phyloP scores from a whole-genome alignment of 139 green algal species.

The Micractinium conductrix region DNA sequence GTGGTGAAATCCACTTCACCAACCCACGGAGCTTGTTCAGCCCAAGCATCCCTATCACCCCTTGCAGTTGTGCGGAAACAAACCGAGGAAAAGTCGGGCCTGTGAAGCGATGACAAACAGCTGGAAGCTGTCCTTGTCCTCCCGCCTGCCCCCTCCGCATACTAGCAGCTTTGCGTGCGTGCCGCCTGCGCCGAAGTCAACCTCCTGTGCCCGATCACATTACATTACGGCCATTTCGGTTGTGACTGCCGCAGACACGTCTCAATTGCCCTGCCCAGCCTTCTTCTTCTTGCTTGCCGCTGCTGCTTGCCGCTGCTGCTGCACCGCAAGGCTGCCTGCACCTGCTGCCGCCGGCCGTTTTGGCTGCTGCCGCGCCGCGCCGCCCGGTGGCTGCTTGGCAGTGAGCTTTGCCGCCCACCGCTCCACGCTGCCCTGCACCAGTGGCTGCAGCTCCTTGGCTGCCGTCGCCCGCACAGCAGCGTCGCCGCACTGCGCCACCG shows the following conservation, averaged over 20 bases:
- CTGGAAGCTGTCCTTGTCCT: not conserved
- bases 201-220: too few relatives aligned
- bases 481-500: slow-evolving; percentile 57
- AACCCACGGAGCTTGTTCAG: too few relatives aligned
- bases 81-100: too few relatives aligned
- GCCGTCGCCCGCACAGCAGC: slow-evolving; percentile 36
- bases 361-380: not conserved
- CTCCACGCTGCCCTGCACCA: slow-evolving; percentile 39
- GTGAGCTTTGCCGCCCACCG: slow-evolving; percentile 28
- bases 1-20: too few relatives aligned
- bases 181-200: not conserved
- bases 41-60: too few relatives aligned
- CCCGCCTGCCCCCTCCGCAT: not conserved
- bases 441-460: slow-evolving; percentile 49
- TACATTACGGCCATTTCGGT: too few relatives aligned
- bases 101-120: too few relatives aligned
- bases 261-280: not conserved
- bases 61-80: too few relatives aligned
- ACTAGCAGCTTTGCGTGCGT: not conserved
- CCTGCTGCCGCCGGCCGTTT: not conserved
- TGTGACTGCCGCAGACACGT: not conserved
- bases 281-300: not conserved
- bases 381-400: not conserved
- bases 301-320: not conserved
- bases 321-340: too few relatives aligned